Evolutionary conservation across 2,329 filamentous ascomycete genomes (phyloP), one percentile per base, ranked within the genome.

Genomic region (Sporothrix pallida): DNA sequence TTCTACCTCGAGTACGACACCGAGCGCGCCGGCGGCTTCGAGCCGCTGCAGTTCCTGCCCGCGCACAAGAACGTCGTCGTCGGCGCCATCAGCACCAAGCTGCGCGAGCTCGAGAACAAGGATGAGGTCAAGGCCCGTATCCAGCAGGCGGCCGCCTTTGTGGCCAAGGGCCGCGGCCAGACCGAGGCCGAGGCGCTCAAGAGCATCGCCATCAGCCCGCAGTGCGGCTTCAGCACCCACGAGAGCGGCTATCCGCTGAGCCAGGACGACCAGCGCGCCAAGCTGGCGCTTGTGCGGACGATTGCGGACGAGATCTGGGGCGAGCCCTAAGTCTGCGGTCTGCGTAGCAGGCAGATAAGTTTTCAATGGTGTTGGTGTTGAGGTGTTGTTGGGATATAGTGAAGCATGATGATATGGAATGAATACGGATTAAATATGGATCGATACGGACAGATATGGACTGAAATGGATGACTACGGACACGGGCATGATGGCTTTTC

Each of bases 201-300:
- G 79, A 87, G 89, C 76, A 83, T 93, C 42, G 89, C 89, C 63
- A 88, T 92, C 44, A 91, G 89, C 79, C 90, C 91, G 3, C 90
- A 93, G 83, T 92, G 90, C 79, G 90, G 90, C 0, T 91, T 92
- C 54, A 86, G 93, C 78, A 88, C 87, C 1, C 86, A 94, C 80
- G 89, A 91, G 77, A 89, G 87, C 78, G 92, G 92, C 0, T 94
- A 95, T 79, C 87, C 89, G 15, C 84, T 95, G 72, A 87, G 86
- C 26, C 84, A 87, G 78, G 87, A 91, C 50, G 91, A 90, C 77
- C 93, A 93, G 91, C 86, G 89, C 81, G 87, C 86, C 78, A 93
- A 93, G 84, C 81, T 93, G 78, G 86, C 88, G 82, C 83, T 93
- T 73, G 91, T 93, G 46, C 87, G 89, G 74, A 85, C 88, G 70